phyloP scores from a whole-genome alignment of 1,284 basidiomycete species.

The Cryptococcus sp. region DNA sequence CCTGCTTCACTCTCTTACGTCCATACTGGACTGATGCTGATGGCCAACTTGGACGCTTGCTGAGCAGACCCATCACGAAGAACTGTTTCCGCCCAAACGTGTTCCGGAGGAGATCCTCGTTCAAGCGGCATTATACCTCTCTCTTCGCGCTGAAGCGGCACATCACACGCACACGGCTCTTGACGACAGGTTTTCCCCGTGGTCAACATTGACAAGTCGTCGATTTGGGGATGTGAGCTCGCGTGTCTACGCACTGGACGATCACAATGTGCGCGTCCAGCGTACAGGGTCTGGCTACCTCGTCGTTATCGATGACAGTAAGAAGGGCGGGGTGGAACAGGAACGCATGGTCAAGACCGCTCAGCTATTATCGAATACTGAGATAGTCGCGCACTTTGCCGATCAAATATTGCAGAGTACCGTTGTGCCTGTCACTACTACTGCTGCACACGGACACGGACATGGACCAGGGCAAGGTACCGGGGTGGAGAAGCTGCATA shows the following conservation, averaged over 20 bases:
- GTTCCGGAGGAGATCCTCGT: constrained; percentile 68
- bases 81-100: constrained; percentile 68
- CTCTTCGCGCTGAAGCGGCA: constrained; percentile 54
- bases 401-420: constrained; percentile 23
- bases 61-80: constrained; percentile 70
- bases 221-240: constrained; percentile 63
- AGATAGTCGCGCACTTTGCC: constrained; percentile 34
- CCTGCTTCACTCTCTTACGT: background rate
- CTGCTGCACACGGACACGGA: background rate
- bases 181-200: constrained; percentile 46
- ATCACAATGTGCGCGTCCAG: constrained; percentile 27
- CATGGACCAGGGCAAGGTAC: background rate
- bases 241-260: constrained; percentile 34
- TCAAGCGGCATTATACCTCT: constrained; percentile 74
- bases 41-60: background rate
- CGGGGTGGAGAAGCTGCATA: constrained; percentile 38
- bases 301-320: constrained; percentile 16
- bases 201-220: constrained; percentile 67
- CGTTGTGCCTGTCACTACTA: constrained; percentile 31
- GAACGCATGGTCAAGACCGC: constrained; percentile 12
- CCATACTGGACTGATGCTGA: background rate
- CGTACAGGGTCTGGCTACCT: constrained; percentile 18
- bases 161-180: constrained; percentile 13
- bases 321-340: background rate
- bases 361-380: constrained; percentile 24